These are phyloP conservation scores for Mentha longifolia DNA, from an alignment of 257 asterid genomes.

Conservation along the genomic window DNA sequence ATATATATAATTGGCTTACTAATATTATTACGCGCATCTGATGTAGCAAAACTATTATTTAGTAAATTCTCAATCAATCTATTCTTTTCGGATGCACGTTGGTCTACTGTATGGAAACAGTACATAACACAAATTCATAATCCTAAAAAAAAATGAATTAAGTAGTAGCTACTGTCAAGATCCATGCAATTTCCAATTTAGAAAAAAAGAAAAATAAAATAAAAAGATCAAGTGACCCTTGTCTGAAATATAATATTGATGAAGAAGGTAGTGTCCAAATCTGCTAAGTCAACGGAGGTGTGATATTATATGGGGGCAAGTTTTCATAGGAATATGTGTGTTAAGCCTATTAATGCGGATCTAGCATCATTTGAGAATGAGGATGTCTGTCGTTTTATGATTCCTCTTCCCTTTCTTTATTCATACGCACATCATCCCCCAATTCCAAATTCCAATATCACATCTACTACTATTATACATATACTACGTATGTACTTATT, in stretches of 20 bases:
- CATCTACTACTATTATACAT: not conserved
- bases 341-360: slow-evolving; percentile 75
- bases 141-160: not conserved
- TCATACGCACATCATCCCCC: slow-evolving; percentile 34
- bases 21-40: no score
- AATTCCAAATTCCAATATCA: slow-evolving; percentile 37
- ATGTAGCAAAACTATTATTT: no score
- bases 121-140: slow-evolving; percentile 8
- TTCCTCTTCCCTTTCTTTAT: slow-evolving; percentile 14
- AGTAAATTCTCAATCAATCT: not conserved
- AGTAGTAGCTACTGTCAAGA: not conserved
- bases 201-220: not conserved
- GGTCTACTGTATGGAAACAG: not conserved
- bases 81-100: not conserved
- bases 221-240: slow-evolving; percentile 5
- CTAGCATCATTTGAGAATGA: slow-evolving; percentile 79
- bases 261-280: slow-evolving; percentile 42
- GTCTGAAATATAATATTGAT: slow-evolving; percentile 29
- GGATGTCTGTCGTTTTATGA: slow-evolving; percentile 79
- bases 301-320: slow-evolving; percentile 22
- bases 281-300: slow-evolving; percentile 64
- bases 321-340: slow-evolving; percentile 50
- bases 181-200: slow-evolving; percentile 5
- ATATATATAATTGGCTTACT: no score
- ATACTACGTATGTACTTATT: no score